Evolutionary conservation across 805 yeast genomes (phyloP), one percentile per base, ranked within the genome.

Genomic region (Saccharomyces kudriavzevii): DNA sequence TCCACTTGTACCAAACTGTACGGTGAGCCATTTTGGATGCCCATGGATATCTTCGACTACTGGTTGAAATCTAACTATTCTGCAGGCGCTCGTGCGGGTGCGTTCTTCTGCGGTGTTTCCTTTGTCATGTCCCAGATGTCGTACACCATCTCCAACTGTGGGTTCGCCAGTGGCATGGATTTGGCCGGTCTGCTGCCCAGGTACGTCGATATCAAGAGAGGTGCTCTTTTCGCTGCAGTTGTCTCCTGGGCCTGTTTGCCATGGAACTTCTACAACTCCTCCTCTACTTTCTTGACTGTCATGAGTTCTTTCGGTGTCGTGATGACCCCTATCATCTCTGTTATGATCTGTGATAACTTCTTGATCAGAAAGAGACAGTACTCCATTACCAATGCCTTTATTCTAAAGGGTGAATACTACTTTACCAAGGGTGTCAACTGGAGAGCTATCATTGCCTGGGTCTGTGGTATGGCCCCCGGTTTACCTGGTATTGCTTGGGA

Each of bases 401-500:
- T 58, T 17, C 30, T 58, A 4, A 59, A 64, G 28, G 66, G 70
- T 26, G 65, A 66, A n/a, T 77, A 73, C 58, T 75, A 71, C 57
- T 72, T 68, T 59, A 59, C 56, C 46, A 59, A 63, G 25, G 80
- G 79, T 40, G 48, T 71, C 48, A 75, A 76, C 53, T 70, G 68
- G 67, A 66, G 74, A 64, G 67, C 74, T 53, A 56, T 72, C 46
- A 52, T 62, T 56, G 67, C 69, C 24, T 64, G 69, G 66, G 54
- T 63, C 4, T 56, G 65, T 4, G 75, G 77, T 30, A 68, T 73
- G 62, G 71, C 74, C 10, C 82, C 81, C 17, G 79, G 79, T 22
- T 53, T 79, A 26, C 83, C 83, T 2, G 83, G 83, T 35, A 70
- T 64, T 58, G 72, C 67, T 58, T 71, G 60, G 74, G 70, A 58